Percentiles rank a stretch among this genome's conserved stretches.
These are phyloP conservation scores for Coniosporium tulheliwenetii DNA, from an alignment of 2,329 filamentous ascomycete species.

Conservation along the genomic window DNA sequence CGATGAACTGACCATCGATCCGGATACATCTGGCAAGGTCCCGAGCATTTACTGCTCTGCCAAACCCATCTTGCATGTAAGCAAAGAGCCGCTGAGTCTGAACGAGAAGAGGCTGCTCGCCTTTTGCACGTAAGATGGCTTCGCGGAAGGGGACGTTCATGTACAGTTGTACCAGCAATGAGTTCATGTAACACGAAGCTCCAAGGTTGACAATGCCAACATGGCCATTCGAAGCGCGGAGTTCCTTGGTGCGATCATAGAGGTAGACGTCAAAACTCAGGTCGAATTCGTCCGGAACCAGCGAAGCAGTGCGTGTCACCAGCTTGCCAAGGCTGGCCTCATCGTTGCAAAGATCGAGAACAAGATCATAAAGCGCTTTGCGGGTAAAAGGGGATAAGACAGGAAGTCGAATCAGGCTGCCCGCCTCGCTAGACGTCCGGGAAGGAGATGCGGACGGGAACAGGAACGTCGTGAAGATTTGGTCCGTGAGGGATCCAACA, in stretches of 20 bases:
- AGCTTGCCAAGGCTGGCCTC: not conserved
- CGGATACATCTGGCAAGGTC: constrained; percentile 60
- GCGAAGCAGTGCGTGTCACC: not conserved
- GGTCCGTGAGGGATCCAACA: not conserved
- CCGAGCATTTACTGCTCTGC: constrained; percentile 57
- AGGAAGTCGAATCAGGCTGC: constrained; percentile 6
- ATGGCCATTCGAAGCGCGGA: constrained; percentile 68
- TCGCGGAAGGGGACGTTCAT: constrained; percentile 83
- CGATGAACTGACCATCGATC: constrained; percentile 67
- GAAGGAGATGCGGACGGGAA: constrained; percentile 7
- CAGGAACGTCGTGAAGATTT: constrained; percentile 10
- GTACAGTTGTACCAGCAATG: constrained; percentile 82
- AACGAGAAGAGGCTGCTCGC: constrained; percentile 49
- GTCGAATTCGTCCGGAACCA: not conserved
- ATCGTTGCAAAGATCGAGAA: constrained; percentile 17
- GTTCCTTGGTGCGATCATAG: constrained; percentile 48
- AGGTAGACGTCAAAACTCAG: not conserved
- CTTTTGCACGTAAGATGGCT: constrained; percentile 51
- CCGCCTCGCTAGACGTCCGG: not conserved
- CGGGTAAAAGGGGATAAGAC: constrained; percentile 19
- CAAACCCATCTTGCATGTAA: constrained; percentile 69
- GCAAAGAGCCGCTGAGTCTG: constrained; percentile 73
- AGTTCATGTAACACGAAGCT: constrained; percentile 96
- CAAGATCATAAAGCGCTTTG: constrained; percentile 20
- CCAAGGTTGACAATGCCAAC: constrained; percentile 84